Percentiles rank a stretch among this genome's conserved stretches.
These are phyloP conservation scores for Colletotrichum trifolii DNA, from an alignment of 2,329 filamentous ascomycete species.

Conservation along the genomic window DNA sequence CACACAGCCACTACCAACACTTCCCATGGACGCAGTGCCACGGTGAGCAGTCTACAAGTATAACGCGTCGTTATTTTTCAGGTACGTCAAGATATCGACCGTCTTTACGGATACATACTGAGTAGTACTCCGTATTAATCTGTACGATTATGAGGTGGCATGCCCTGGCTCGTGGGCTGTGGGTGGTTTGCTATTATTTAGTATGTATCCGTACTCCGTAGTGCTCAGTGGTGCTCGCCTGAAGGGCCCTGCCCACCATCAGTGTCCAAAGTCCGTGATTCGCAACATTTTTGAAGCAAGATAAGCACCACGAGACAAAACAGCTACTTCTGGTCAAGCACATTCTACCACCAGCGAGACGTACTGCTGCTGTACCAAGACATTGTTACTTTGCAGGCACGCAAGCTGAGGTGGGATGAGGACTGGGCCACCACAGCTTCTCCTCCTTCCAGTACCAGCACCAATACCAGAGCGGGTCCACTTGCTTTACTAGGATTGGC, in stretches of 20 bases:
- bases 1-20: too few relatives aligned
- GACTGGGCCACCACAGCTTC: conserved; percentile 10
- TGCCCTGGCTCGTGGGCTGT: conserved; percentile 29
- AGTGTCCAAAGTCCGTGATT: conserved; percentile 13
- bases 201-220: not conserved
- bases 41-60: too few relatives aligned
- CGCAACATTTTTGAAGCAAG: not conserved
- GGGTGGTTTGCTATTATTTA: conserved; percentile 19
- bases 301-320: too few relatives aligned
- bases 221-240: conserved; percentile 25
- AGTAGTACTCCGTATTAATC: not conserved
- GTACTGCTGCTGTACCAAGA: not conserved
- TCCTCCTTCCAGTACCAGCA: too few relatives aligned
- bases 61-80: conserved; percentile 39
- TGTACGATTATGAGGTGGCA: conserved; percentile 22
- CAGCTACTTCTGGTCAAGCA: too few relatives aligned
- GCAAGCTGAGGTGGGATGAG: too few relatives aligned
- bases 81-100: too few relatives aligned
- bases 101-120: too few relatives aligned
- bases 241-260: not conserved
- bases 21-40: too few relatives aligned
- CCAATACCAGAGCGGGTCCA: too few relatives aligned
- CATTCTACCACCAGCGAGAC: not conserved
- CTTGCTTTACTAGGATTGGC: conserved; percentile 14
- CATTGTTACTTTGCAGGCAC: too few relatives aligned